phyloP scores from a whole-genome alignment of 768 basidiomycete genomes.

The Auricularia auricula-judae region DNA sequence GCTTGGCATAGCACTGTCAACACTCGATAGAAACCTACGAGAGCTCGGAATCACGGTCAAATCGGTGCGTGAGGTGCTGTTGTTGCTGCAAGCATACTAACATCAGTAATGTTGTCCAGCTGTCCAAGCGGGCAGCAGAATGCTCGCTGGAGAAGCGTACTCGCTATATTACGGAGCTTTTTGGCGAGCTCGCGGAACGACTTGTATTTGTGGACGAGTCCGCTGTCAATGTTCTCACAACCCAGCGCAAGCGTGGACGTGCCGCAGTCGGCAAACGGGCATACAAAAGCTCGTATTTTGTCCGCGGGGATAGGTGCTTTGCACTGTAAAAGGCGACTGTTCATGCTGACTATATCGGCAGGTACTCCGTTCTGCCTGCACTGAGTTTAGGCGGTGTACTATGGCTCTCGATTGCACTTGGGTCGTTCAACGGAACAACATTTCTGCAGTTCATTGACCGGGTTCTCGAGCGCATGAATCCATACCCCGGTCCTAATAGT shows the following conservation, averaged over 20 bases:
- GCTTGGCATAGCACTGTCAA: neutral
- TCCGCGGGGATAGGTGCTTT: conserved; percentile 7
- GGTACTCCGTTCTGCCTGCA: conserved; percentile 10
- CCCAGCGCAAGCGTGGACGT: neutral
- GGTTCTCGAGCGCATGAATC: conserved; percentile 20
- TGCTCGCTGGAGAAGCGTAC: neutral
- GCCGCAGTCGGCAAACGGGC: neutral
- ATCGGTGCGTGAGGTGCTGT: neutral
- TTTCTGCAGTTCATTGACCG: conserved; percentile 7
- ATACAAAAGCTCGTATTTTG: neutral
- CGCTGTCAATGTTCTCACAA: neutral
- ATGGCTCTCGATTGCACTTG: neutral
- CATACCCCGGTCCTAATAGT: conserved; percentile 19
- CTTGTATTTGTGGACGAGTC: conserved; percentile 1
- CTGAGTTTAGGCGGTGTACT: conserved; percentile 6
- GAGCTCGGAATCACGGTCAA: neutral
- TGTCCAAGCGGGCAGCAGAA: neutral
- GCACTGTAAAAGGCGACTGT: too few species aligned
- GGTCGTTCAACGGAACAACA: conserved; percentile 4
- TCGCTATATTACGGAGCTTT: neutral
- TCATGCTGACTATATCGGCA: too few species aligned
- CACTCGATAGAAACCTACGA: neutral
- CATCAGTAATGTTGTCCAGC: neutral
- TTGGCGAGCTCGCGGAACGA: neutral
- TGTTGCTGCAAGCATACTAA: neutral